Base-by-base conservation (phyloP, 2,329 filamentous ascomycete genomes). In the Thelonectria olida region DNA sequence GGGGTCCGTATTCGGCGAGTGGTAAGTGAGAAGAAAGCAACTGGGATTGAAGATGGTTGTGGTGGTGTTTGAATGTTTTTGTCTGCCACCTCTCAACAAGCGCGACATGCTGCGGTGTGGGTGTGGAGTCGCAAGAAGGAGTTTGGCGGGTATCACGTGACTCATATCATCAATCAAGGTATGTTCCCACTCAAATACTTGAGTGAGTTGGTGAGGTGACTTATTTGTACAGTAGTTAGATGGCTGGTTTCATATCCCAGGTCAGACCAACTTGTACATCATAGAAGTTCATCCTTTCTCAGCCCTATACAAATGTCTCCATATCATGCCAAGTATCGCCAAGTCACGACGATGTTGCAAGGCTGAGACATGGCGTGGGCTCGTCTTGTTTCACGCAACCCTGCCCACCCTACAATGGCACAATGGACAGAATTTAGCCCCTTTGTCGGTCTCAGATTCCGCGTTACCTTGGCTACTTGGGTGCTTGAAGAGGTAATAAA, bases 21-120 rank as follows among this genome's bases (percentile, higher is more conserved):
- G 62, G 66, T 68, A 68, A 67, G 57, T 68, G 63, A 72, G 17
- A 31, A 39, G 27, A 28, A 25, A 25, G 20, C 22, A 22, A 31
- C 28, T n/a, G 23, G 25, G 23, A 22, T 47, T 45, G 44, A 23
- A 63, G 47, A 58, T 19, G 60, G 67, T 67, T 66, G 54, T 62
- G 58, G 68, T 75, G 72, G 59, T 66, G 61, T 70, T 65, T 72
- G 72, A 49, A 61, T 75, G 68, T 75, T 75, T 75, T 75, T 75
- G 73, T 75, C 73, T 69, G 67, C 67, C 67, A 53, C 51, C 50
- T 27, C 54, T 48, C 9, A n/a, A 34, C 45, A 51, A 49, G 45
- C 52, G 53, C 9, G 22, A 20, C 19, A 17, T 20, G 8, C 22
- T 13, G 12, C 7, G 31, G 5, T 41, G 47, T 42, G 31, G 12